phyloP scores from a whole-genome alignment of 2,329 filamentous ascomycete species.

The Neopestalotiopsis sp. region DNA sequence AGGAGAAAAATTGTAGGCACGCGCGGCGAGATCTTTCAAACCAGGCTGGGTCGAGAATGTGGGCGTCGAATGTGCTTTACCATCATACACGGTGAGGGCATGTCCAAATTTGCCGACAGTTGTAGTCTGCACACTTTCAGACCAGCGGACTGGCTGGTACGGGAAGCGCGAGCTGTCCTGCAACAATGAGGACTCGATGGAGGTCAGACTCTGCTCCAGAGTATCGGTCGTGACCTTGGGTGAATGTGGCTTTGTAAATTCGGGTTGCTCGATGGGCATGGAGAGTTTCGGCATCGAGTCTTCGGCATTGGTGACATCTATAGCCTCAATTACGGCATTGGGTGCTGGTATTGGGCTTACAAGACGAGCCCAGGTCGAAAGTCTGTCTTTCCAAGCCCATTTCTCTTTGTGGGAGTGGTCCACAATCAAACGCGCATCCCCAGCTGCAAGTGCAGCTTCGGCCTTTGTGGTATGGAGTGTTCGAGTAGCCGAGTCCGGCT shows the following conservation, averaged over 20 bases:
- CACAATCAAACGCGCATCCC: constrained; percentile 33
- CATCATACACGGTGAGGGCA: constrained; percentile 41
- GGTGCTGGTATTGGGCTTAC: constrained; percentile 24
- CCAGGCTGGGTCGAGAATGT: background rate
- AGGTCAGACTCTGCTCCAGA: background rate
- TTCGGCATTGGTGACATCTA: constrained; percentile 7
- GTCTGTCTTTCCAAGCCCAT: constrained; percentile 43
- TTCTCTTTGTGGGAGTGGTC: constrained; percentile 35
- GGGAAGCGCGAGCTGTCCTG: constrained; percentile 18
- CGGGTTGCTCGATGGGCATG: background rate
- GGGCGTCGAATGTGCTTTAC: background rate
- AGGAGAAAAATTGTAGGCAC: constrained; percentile 48
- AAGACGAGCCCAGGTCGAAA: constrained; percentile 41
- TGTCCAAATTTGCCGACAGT: constrained; percentile 58
- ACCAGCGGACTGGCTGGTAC: constrained; percentile 31
- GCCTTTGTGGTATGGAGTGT: constrained; percentile 27
- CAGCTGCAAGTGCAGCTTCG: background rate
- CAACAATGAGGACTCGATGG: background rate
- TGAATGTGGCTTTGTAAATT: background rate
- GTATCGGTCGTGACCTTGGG: background rate
- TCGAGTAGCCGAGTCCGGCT: constrained; percentile 27
- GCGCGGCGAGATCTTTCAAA: constrained; percentile 25
- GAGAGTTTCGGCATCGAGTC: background rate
- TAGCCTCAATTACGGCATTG: background rate
- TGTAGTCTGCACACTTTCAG: constrained; percentile 25